These are phyloP conservation scores for Hortiboletus campestris DNA, from an alignment of 768 basidiomycete species.

Conservation along the genomic window DNA sequence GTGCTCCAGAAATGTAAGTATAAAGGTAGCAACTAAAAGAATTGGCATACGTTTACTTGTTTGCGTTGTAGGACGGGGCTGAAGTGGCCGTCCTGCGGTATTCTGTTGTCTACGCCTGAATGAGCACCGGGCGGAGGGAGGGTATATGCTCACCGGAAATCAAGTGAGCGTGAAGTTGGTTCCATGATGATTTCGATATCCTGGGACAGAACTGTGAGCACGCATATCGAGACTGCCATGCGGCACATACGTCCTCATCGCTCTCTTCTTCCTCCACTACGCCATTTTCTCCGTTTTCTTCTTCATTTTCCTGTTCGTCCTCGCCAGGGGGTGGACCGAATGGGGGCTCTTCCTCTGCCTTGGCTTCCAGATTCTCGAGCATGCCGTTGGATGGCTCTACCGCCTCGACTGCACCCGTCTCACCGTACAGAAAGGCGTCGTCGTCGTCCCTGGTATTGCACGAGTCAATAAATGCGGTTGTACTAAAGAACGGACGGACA, in stretches of 20 bases:
- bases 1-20: conserved; percentile 22
- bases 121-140: not conserved
- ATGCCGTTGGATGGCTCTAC: conserved; percentile 46
- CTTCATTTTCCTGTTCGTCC: conserved; percentile 29
- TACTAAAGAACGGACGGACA: conserved; percentile 27
- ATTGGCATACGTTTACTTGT: conserved; percentile 29
- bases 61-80: conserved; percentile 33
- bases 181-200: conserved; percentile 94
- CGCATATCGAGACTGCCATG: not conserved
- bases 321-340: conserved; percentile 24
- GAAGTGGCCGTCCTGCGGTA: conserved; percentile 29
- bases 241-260: conserved; percentile 45
- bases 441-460: conserved; percentile 62
- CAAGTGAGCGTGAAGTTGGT: conserved; percentile 64
- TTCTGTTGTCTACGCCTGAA: conserved; percentile 34
- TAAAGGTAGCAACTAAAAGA: not conserved
- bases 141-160: conserved; percentile 57
- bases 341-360: conserved; percentile 38
- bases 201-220: conserved; percentile 35
- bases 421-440: conserved; percentile 77
- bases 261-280: conserved; percentile 43
- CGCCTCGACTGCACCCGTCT: conserved; percentile 43
- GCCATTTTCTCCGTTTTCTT: conserved; percentile 38
- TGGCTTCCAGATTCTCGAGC: conserved; percentile 49
- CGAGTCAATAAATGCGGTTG: conserved; percentile 26